Base-by-base conservation (phyloP, 495 filamentous ascomycete species). In the Neurospora sublineolata region DNA sequence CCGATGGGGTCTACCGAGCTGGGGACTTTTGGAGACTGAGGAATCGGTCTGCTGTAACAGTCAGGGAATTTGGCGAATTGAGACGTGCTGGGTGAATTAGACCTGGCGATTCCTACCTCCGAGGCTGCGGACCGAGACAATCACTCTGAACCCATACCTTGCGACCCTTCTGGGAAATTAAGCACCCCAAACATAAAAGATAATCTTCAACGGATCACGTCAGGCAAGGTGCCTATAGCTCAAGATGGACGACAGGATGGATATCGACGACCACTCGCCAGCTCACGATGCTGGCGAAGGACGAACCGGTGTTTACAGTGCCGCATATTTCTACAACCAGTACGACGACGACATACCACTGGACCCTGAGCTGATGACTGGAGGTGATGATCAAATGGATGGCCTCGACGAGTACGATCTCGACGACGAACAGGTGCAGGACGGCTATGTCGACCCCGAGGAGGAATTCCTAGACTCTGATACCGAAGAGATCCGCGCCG, bases 381-480 rank as follows among this genome's bases (percentile, higher is more conserved):
- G 60, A 42, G 58, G 69, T 20, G 72, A 46, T 42, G 72, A 71
- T 30, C 20, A 68, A 40, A 20, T 72, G 30, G 68, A 67, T 27
- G 44, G 72, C 67, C 68, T 73, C 36, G 70, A 69, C 23, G 71
- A 72, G 12, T 72, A 76, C 40, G 76, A 74, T 11, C 71, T 41
- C 37, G 71, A 64, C 67, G 77, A 64, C 7, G 23, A 16, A 64
- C 5, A 82, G 68, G 69, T 79, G 20, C 83, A 82, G 4, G 77
- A 81, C 36, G 78, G 78, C 16, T 14, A 3, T 33, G 52, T 30
- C 27, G 52, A 64, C 1, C 23, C 12, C 23, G 52, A 64, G 18
- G 52, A 64, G 27, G 52, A 64, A 64, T 64, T 64, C 27, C 2
- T 64, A 64, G 79, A 82, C 68, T 84, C 82, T 6, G 82, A 84